Evolutionary conservation across 2,329 filamentous ascomycete species (phyloP), one percentile per base, ranked within the genome.

Genomic region (Monascus ruber): DNA sequence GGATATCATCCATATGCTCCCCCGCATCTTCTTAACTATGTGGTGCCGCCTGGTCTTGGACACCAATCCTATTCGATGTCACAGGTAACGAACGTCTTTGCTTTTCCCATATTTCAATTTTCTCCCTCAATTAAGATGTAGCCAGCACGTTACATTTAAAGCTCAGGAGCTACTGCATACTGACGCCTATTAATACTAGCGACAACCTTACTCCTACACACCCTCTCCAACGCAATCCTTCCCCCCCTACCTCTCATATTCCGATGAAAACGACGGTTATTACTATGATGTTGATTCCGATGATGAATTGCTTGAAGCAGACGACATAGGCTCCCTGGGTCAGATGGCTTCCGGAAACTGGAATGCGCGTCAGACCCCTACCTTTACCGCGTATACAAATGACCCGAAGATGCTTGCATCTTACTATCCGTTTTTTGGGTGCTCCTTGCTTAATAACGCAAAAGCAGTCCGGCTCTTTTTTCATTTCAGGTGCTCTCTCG

Each of bases 401-500:
- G 66, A 70, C 40, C 59, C 64, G 1, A 67, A 69, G 39, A 50
- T 69, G 6, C 67, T 87, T 34, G 71, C 77, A 9, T 77, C 74
- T 2, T 87, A 88, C 50, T 70, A 72, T 32, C 81, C 82, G 4
- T 76, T 77, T 1, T 72, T 77, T 4, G 64, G 72, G 24, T 76
- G 76, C 27, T 81, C 81, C 31, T 88, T 91, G 27, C 66, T 95
- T 26, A 84, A 80, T 49, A 86, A 95, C 47, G 74, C 78, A 2
- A 80, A 82, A 46, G 89, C 85, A 7, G 81, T 85, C 9, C 75
- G 81, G 26, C 79, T 94, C 5, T 96, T 96, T 58, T 82, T 82
- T 59, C 87, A 96, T 61, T 96, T 95, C 58, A 79, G 96, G 35
- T 83, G 86, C 49, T 82, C 91, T 5, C 94, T 87, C 2, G 88